These are phyloP conservation scores for Fistulifera pelliculosa DNA, from an alignment of 108 stramenopile species.

Conservation along the genomic window DNA sequence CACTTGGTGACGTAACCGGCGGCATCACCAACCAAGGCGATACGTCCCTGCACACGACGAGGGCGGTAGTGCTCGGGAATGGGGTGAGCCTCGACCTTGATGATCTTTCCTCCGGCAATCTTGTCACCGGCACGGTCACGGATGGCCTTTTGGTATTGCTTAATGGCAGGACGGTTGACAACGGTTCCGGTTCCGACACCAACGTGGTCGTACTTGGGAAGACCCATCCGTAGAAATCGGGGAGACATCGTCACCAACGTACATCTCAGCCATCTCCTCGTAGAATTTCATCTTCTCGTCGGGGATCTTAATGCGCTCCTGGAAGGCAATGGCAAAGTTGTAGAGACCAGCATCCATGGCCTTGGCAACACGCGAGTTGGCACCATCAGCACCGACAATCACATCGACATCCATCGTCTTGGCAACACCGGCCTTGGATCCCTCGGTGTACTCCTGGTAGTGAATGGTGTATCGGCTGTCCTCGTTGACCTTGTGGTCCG, in stretches of 20 bases:
- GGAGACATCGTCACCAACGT: conserved; percentile 98
- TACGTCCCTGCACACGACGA: conserved; percentile 87
- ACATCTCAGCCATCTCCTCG: conserved; percentile 98
- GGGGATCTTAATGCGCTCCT: conserved; percentile 97
- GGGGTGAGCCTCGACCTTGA: conserved; percentile 98
- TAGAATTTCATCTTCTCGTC: conserved; percentile 96
- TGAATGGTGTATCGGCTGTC: conserved; percentile 79
- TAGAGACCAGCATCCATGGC: conserved; percentile 96
- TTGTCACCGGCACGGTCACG: conserved; percentile 95
- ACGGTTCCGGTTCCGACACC: conserved; percentile 98
- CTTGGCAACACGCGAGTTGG: conserved; percentile 98
- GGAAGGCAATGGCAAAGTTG: conserved; percentile 99
- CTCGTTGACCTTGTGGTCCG: conserved; percentile 62
- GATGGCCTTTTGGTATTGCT: conserved; percentile 98
- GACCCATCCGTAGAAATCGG: conserved; percentile 98
- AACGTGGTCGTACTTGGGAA: conserved; percentile 99
- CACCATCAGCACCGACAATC: conserved; percentile 94
- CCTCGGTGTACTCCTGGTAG: conserved; percentile 74
- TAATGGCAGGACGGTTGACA: conserved; percentile 96
- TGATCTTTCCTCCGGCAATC: conserved; percentile 97
- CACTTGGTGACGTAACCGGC: conserved; percentile 98
- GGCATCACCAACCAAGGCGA: conserved; percentile 94
- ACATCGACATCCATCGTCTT: conserved; percentile 84
- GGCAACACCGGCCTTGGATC: conserved; percentile 60
- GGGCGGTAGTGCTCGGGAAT: conserved; percentile 98